Conservation (phyloP, 352 stramenopile genomes). For the Pythium oligandrum region DNA sequence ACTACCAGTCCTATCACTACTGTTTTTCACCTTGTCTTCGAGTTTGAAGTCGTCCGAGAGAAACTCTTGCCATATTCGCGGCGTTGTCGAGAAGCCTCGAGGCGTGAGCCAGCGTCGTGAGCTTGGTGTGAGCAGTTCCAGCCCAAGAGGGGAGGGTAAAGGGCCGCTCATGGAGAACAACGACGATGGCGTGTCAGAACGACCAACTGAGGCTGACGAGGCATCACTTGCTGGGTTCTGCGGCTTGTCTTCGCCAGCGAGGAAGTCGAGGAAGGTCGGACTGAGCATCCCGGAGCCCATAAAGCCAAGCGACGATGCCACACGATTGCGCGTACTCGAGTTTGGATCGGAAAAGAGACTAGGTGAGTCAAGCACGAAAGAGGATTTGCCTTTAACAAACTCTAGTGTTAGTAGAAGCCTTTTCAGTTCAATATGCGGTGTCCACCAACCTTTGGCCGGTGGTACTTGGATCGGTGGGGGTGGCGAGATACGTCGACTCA, state of each 20-base stretch:
- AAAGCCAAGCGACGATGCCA: slow-evolving; percentile 5
- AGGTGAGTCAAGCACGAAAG: slow-evolving; percentile 17
- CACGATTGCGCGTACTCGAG: too few species aligned
- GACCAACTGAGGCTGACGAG: too few species aligned
- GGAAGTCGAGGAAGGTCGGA: slow-evolving; percentile 71
- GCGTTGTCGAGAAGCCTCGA: slow-evolving; percentile 20
- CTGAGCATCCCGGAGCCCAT: slow-evolving; percentile 49
- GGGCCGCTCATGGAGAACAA: slow-evolving; percentile 5
- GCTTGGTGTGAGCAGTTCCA: slow-evolving; percentile 19
- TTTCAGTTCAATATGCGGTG: too few species aligned
- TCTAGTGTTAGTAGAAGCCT: too few species aligned
- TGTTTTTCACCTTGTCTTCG: slow-evolving; percentile 18
- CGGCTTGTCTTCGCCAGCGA: slow-evolving; percentile 61
- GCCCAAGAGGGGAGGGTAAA: slow-evolving; percentile 18
- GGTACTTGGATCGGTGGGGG: slow-evolving; percentile 64
- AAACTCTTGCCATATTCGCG: slow-evolving; percentile 67
- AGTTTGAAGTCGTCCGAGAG: slow-evolving; percentile 72
- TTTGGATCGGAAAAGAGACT: slow-evolving; percentile 8
- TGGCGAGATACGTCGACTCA: slow-evolving; percentile 52
- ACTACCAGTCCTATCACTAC: too few species aligned
- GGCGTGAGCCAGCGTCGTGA: slow-evolving; percentile 21
- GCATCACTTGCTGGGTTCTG: background rate
- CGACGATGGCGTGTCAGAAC: background rate
- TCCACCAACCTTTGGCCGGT: background rate
- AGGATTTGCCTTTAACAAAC: too few species aligned